A percentile compares a stretch with the other conserved stretches of the same genome.
Evolutionary conservation across 2,329 filamentous ascomycete genomes (phyloP).

Genomic region (Passalora sequoiae): DNA sequence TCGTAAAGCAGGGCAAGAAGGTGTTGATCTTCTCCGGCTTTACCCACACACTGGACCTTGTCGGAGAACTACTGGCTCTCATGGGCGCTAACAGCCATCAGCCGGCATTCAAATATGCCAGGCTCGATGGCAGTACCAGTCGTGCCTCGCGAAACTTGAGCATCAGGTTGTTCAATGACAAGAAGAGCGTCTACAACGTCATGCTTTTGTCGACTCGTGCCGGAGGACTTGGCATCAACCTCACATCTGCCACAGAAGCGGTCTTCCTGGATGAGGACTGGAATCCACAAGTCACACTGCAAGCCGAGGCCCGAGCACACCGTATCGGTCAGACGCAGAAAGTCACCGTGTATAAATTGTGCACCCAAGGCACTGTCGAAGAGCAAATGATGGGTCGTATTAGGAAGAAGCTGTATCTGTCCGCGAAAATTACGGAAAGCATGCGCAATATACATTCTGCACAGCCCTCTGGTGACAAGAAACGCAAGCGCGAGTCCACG

Average conservation of each 20-base stretch:
- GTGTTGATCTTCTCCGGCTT: conserved; percentile 55
- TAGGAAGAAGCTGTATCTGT: conserved; percentile 59
- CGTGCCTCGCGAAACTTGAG: conserved; percentile 49
- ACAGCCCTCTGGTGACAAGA: conserved; percentile 28
- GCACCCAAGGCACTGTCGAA: conserved; percentile 54
- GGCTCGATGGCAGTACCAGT: conserved; percentile 49
- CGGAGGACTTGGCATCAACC: conserved; percentile 53
- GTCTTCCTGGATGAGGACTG: conserved; percentile 54
- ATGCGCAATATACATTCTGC: conserved; percentile 51
- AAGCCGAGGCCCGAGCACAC: conserved; percentile 52
- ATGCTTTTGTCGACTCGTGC: conserved; percentile 54
- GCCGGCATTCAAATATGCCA: conserved; percentile 42
- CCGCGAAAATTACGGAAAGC: conserved; percentile 55
- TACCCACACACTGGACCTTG: conserved; percentile 47
- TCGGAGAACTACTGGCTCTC: conserved; percentile 47
- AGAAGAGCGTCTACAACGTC: conserved; percentile 44
- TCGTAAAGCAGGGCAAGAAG: conserved; percentile 49
- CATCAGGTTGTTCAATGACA: conserved; percentile 51
- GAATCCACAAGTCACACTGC: conserved; percentile 51
- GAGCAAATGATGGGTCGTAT: conserved; percentile 55
- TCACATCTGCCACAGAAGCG: conserved; percentile 51
- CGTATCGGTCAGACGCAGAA: conserved; percentile 52
- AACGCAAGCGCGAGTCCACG: conserved; percentile 28
- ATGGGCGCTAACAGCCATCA: conserved; percentile 38
- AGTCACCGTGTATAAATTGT: conserved; percentile 53